A percentile compares a stretch with the other conserved stretches of the same genome.
phyloP scores from a whole-genome alignment of 1,284 basidiomycete species.

The Tilletia setariae region DNA sequence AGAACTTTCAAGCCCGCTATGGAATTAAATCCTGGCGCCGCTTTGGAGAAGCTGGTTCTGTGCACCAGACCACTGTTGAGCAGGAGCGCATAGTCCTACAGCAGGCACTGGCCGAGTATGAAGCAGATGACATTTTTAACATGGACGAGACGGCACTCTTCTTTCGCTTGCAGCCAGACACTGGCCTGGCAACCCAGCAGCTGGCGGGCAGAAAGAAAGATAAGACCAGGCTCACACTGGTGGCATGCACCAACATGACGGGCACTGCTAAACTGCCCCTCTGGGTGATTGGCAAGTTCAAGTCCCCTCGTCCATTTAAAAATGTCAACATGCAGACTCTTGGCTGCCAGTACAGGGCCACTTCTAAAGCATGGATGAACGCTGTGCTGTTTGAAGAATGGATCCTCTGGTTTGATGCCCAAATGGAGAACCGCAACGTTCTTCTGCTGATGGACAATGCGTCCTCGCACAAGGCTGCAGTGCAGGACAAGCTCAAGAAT shows the following conservation, averaged over 20 bases:
- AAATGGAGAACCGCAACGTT: background rate
- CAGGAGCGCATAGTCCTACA: background rate
- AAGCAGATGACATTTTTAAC: background rate
- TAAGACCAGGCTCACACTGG: slow-evolving; percentile 20
- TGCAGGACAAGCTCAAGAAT: no score
- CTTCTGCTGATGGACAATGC: slow-evolving; percentile 1
- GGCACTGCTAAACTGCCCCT: no score
- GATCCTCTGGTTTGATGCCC: slow-evolving; percentile 17
- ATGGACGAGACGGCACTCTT: slow-evolving; percentile 9
- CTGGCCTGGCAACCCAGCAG: background rate
- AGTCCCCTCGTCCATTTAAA: no score
- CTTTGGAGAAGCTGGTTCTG: background rate
- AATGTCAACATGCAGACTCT: background rate
- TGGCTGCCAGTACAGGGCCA: background rate
- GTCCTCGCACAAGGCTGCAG: background rate
- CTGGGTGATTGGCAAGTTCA: no score
- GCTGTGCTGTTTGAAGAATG: background rate
- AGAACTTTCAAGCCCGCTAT: background rate
- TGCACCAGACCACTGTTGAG: background rate
- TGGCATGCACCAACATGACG: no score
- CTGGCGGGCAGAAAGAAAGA: slow-evolving; percentile 25
- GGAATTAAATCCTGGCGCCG: slow-evolving; percentile 7
- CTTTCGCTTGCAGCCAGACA: background rate
- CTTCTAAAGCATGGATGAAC: slow-evolving; percentile 13
- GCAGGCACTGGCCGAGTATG: background rate